Evolutionary conservation across 768 basidiomycete genomes (phyloP).

Genomic region (Rhodotorula sphaerocarpa): DNA sequence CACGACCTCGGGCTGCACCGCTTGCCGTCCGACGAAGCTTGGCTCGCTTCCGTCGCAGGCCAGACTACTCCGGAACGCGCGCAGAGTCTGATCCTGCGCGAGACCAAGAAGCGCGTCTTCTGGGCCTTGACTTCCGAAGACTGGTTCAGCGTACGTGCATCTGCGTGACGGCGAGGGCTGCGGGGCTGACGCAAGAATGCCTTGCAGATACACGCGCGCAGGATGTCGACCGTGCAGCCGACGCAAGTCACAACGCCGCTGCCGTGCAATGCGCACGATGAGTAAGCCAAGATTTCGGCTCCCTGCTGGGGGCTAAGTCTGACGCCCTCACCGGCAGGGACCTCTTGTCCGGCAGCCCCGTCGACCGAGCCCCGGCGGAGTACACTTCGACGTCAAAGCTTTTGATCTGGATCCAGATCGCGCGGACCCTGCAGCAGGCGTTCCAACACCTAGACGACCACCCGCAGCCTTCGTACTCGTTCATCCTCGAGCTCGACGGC

Average conservation of each 20-base stretch:
- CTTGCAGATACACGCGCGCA: constrained; percentile 1
- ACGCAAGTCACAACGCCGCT: constrained; percentile 19
- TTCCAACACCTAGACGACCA: constrained; percentile 20
- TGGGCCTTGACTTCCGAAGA: constrained; percentile 5
- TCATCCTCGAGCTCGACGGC: constrained; percentile 1
- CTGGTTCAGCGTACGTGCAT: constrained; percentile 10
- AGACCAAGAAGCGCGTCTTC: constrained; percentile 8
- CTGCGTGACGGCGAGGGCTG: too few relatives aligned
- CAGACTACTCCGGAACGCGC: neutral
- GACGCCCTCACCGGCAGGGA: constrained; percentile 2
- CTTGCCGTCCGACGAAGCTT: constrained; percentile 1
- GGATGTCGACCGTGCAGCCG: constrained; percentile 6
- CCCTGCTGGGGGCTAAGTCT: neutral
- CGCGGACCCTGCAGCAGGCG: constrained; percentile 7
- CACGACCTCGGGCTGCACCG: constrained; percentile 14
- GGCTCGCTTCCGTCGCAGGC: neutral
- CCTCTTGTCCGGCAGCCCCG: constrained; percentile 9
- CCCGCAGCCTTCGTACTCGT: constrained; percentile 3
- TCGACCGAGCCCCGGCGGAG: constrained; percentile 9
- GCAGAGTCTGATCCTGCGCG: constrained; percentile 3
- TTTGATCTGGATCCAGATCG: constrained; percentile 19
- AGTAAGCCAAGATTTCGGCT: neutral
- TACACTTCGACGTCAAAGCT: constrained; percentile 5
- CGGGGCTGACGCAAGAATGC: too few relatives aligned
- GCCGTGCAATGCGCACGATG: constrained; percentile 12